Evolutionary conservation across 768 basidiomycete genomes (phyloP).

Genomic region (Hydnomerulius pinastri): DNA sequence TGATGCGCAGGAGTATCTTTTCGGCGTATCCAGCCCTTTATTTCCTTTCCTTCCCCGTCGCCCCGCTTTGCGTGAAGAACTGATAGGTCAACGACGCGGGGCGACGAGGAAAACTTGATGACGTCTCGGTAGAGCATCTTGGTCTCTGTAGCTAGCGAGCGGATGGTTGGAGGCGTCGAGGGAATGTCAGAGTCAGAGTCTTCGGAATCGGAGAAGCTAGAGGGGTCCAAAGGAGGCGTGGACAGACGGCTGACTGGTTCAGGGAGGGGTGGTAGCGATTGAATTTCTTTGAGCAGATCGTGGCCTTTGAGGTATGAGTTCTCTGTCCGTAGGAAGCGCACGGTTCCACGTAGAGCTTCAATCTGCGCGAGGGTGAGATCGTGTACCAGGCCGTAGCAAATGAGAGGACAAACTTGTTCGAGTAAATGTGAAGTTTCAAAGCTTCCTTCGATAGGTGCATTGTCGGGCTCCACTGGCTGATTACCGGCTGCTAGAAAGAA

Average conservation of each 20-base stretch:
- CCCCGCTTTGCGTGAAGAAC: slow-evolving; percentile 52
- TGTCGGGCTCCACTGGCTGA: slow-evolving; percentile 59
- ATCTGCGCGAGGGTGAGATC: slow-evolving; percentile 50
- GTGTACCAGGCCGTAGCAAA: not conserved
- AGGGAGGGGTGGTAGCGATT: slow-evolving; percentile 67
- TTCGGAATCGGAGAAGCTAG: slow-evolving; percentile 64
- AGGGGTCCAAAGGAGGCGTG: slow-evolving; percentile 70
- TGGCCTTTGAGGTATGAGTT: slow-evolving; percentile 94
- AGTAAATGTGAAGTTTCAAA: slow-evolving; percentile 85
- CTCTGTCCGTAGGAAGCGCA: slow-evolving; percentile 91
- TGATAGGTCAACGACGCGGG: slow-evolving; percentile 85
- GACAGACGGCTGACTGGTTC: slow-evolving; percentile 48
- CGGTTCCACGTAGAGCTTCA: slow-evolving; percentile 86
- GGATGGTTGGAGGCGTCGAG: slow-evolving; percentile 51
- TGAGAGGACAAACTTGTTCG: slow-evolving; percentile 64
- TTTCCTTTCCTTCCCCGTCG: slow-evolving; percentile 44
- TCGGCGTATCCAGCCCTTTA: slow-evolving; percentile 75
- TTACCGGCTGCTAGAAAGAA: slow-evolving; percentile 43
- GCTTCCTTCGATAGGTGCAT: slow-evolving; percentile 70
- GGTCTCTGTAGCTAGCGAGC: slow-evolving; percentile 76
- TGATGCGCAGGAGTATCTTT: slow-evolving; percentile 83
- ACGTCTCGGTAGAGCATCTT: slow-evolving; percentile 90
- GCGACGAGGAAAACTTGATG: slow-evolving; percentile 79
- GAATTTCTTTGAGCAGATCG: slow-evolving; percentile 83
- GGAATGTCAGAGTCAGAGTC: slow-evolving; percentile 57